A percentile compares a stretch with the other conserved stretches of the same genome.
Conservation (phyloP, 805 yeast genomes). For the Teunomyces stri region DNA sequence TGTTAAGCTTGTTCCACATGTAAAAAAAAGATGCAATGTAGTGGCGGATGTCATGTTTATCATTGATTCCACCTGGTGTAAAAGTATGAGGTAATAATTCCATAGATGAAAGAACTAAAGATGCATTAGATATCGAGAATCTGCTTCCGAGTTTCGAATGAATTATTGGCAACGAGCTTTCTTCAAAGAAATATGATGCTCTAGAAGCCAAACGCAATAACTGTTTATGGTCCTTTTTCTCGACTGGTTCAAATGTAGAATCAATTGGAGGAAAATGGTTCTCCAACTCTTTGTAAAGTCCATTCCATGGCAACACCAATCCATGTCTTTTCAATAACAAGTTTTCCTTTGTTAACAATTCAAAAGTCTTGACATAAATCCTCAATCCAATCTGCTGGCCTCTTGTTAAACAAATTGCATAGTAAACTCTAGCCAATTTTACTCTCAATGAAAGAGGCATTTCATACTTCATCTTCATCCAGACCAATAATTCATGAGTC, state of each 20-base stretch:
- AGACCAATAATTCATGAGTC: slow-evolving; percentile 80
- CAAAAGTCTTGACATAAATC: slow-evolving; percentile 61
- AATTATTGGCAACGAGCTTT: slow-evolving; percentile 46
- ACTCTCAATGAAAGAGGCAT: slow-evolving; percentile 68
- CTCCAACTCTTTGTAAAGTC: slow-evolving; percentile 36
- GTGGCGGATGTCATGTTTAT: slow-evolving; percentile 44
- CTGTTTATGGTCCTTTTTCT: slow-evolving; percentile 47
- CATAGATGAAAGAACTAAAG: slow-evolving; percentile 50
- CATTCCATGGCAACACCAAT: slow-evolving; percentile 51
- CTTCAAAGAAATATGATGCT: slow-evolving; percentile 55
- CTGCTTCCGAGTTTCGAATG: slow-evolving; percentile 51
- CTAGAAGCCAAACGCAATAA: slow-evolving; percentile 51
- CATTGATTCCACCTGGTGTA: slow-evolving; percentile 25
- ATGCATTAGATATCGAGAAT: slow-evolving; percentile 53
- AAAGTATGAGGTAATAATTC: slow-evolving; percentile 51
- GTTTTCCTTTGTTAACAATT: slow-evolving; percentile 47
- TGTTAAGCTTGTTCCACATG: slow-evolving; percentile 61
- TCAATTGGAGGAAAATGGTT: slow-evolving; percentile 32
- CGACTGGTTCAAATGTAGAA: slow-evolving; percentile 40
- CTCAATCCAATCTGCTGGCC: slow-evolving; percentile 65
- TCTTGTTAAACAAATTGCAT: slow-evolving; percentile 64
- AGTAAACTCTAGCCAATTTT: slow-evolving; percentile 65
- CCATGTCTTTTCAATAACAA: slow-evolving; percentile 38
- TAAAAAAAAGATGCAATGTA: slow-evolving; percentile 68
- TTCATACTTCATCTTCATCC: slow-evolving; percentile 75